Base-by-base conservation (phyloP, 108 stramenopile genomes). In the Mediolabrus comicus region DNA sequence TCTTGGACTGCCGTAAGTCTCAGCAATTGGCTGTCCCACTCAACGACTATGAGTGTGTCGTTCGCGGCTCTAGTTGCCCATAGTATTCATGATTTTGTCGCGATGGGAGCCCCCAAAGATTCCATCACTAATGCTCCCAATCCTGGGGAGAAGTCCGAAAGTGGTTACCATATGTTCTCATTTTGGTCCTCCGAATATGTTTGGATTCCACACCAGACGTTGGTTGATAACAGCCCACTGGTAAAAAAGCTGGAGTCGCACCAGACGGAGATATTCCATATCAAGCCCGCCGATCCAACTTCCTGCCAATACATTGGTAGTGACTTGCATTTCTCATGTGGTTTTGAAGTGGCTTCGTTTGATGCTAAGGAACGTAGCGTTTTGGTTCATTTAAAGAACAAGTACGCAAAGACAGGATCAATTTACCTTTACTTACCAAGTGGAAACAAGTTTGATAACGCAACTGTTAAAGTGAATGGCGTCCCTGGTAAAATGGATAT, bases 311-410 rank as follows among this genome's bases (percentile, higher is more conserved):
- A 95, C 79, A 80, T 97, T 24, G 96, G 96, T 3, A 90, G 90
- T 60, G 88, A 93, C 59, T 64, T 97, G 28, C 96, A 97, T 64
- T 95, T 95, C 69, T 89, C 93, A 3, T 93, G 93, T 69, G 94
- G 96, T 1, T 88, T 85, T 54, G 96, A 97, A 64, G 87, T 97
- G 3, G 31, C 65, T 43, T 69, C 67, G 10, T 94, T 92, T 65
- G 80, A 78, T 17, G 67, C 65, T 65, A 35, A 62, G 12, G 59
- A 29, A 25, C 32, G 33, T 0, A 51, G 51, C 22, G 72, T 88
- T 3, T 46, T 52, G 54, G 39, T 92, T 29, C 33, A 39, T 0
- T 76, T 92, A 59, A 86, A 85, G 67, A 86, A 83, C 22, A 71
- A 85, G 24, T 76, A 80, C 46, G 67, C 86, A 22, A 87, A 87